phyloP scores from a whole-genome alignment of 202 grass and related monocot genomes.

The Digitaria exilis region DNA sequence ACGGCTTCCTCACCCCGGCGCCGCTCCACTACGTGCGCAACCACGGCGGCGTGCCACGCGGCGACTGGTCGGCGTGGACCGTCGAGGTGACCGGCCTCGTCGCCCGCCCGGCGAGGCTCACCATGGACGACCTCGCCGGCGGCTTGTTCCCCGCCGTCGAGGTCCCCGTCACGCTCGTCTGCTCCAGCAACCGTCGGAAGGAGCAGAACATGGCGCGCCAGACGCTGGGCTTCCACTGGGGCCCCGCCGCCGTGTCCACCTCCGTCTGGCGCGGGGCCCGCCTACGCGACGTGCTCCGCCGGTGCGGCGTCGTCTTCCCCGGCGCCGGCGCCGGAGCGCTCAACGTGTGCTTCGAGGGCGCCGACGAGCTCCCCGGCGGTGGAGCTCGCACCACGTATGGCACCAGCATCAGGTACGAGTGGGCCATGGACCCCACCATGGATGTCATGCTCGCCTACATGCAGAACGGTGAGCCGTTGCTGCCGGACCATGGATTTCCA shows the following conservation, averaged over 20 bases:
- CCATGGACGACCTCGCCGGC: slow-evolving; percentile 62
- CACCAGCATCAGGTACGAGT: slow-evolving; percentile 62
- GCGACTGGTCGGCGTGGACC: slow-evolving; percentile 59
- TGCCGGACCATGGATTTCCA: slow-evolving; percentile 82
- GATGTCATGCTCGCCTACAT: slow-evolving; percentile 89
- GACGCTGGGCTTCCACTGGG: slow-evolving; percentile 88
- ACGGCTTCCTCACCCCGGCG: slow-evolving; percentile 88
- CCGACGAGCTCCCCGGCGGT: slow-evolving; percentile 73
- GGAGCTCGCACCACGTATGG: slow-evolving; percentile 67
- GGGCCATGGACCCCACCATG: slow-evolving; percentile 68
- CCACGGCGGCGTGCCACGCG: slow-evolving; percentile 71
- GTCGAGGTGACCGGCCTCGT: slow-evolving; percentile 75
- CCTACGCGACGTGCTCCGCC: slow-evolving; percentile 64
- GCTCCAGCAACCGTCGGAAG: slow-evolving; percentile 82
- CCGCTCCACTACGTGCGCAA: slow-evolving; percentile 91
- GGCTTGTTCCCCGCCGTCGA: slow-evolving; percentile 60
- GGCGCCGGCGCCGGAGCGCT: no score
- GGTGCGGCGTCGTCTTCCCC: slow-evolving; percentile 79
- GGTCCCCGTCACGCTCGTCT: slow-evolving; percentile 65
- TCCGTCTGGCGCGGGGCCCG: slow-evolving; percentile 76
- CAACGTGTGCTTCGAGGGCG: slow-evolving; percentile 77
- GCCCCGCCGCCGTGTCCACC: slow-evolving; percentile 66
- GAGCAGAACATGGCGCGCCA: slow-evolving; percentile 86
- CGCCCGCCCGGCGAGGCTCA: slow-evolving; percentile 25
- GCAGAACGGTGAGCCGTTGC: slow-evolving; percentile 77